Base-by-base conservation (phyloP, 192 early-diverging fungal genomes). In the Bifiguratus adelaidae region DNA sequence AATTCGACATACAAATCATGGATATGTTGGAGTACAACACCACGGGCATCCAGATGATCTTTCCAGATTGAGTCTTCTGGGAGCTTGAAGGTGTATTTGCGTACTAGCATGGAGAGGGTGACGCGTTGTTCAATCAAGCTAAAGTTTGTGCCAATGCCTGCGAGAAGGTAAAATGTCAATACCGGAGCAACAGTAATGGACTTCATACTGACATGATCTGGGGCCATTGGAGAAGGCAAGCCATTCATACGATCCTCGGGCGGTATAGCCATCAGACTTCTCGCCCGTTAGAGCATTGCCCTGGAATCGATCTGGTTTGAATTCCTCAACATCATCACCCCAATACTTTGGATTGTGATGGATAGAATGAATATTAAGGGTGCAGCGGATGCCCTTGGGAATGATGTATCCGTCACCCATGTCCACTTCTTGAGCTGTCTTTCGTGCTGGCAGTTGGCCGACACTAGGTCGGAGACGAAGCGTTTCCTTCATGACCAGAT, bases 91-190 rank as follows among this genome's bases (percentile, higher is more conserved):
- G 16, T 21, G 37, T 40, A 40, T 6, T 15, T 6, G 13, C 37
- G 37, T 7, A 40, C 37, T 21, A 82, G 45, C 62, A 75, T 63
- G 13, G 70, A 59, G 19, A 80, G 48, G 23, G 72, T 33, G 16
- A 82, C 62, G 36, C 70, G 70, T 65, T 80, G 76, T 30, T 73
- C 75, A 19, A 73, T 56, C 34, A 82, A 56, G 2, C 67, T 65
- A 48, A 82, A 80, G 44, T 75, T 71, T 60, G 60, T 48, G 9
- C 78, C 78, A 28, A 78, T 60, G 51, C 80, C 37, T 40, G 37
- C 22, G 37, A 21, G 6, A 40, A 34, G 15, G 32, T 34, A 34
- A 34, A 33, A 34, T 13, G 11, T 11, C 32, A 34, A 34, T 13
- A 34, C 11, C 0, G 8, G n/a, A 40, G 22, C 16, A 20, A 5